Conservation (phyloP, 106 monocot genomes). For the Platanthera zijinensis region DNA sequence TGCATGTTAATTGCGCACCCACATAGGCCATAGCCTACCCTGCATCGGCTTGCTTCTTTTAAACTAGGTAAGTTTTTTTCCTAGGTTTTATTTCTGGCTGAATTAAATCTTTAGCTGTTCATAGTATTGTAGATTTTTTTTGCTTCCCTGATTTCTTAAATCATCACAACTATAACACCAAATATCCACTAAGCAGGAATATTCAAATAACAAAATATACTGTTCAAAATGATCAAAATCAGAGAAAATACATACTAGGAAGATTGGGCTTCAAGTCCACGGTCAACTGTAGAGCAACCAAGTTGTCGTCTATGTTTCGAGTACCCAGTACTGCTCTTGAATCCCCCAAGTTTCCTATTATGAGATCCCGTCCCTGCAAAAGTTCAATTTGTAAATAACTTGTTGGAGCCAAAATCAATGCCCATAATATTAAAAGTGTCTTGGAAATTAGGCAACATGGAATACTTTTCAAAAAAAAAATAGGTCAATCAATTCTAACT, state of each 20-base stretch:
- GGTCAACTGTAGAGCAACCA: conserved; percentile 75
- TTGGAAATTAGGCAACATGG: conserved; percentile 8
- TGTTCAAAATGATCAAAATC: not conserved
- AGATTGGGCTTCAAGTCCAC: conserved; percentile 90
- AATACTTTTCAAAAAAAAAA: not conserved
- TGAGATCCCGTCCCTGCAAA: conserved; percentile 72
- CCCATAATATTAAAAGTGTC: conserved; percentile 5
- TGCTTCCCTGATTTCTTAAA: not conserved
- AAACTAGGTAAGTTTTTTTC: too few relatives aligned
- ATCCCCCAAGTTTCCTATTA: conserved; percentile 88
- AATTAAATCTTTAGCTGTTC: not conserved
- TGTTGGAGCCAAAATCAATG: conserved; percentile 9
- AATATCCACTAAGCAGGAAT: not conserved
- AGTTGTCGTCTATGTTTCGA: conserved; percentile 50
- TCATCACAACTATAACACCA: not conserved
- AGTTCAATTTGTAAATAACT: conserved; percentile 20
- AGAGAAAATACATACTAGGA: conserved; percentile 52
- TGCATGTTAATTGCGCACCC: too few relatives aligned
- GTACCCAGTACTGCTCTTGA: conserved; percentile 86
- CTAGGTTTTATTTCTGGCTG: too few relatives aligned
- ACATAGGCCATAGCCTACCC: too few relatives aligned
- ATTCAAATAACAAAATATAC: not conserved
- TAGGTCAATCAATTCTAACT: not conserved
- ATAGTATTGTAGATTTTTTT: not conserved
- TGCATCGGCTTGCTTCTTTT: too few relatives aligned